A percentile compares a stretch with the other conserved stretches of the same genome.
phyloP scores from a whole-genome alignment of 139 green algal genomes.

The Tetraselmis striata region DNA sequence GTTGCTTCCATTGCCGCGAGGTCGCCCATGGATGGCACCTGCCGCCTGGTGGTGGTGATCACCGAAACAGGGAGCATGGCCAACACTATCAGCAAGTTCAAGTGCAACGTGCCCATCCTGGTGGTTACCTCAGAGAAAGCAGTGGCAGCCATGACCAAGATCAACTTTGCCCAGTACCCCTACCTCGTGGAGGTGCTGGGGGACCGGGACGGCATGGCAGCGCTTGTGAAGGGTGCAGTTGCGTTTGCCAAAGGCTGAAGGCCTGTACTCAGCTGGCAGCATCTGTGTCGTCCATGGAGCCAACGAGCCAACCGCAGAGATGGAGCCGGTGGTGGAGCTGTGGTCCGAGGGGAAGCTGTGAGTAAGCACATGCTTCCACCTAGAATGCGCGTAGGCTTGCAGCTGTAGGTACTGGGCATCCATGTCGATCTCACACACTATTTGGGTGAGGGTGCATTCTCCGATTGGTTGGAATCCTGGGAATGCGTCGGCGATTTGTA shows the following conservation, averaged over 20 bases:
- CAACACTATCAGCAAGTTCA: neutral
- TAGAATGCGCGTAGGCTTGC: neutral
- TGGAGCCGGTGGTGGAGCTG: neutral
- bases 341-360: neutral
- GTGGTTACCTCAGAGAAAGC: neutral
- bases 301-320: neutral
- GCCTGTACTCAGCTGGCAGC: neutral
- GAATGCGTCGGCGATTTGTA: too few relatives aligned
- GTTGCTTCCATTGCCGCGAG: slow-evolving; percentile 27
- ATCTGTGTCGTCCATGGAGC: neutral
- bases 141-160: neutral
- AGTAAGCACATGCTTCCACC: neutral
- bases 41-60: slow-evolving; percentile 33
- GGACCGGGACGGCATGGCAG: neutral
- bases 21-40: slow-evolving; percentile 24
- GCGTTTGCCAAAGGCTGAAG: neutral
- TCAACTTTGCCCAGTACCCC: neutral
- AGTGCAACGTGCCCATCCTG: neutral
- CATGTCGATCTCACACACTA: too few relatives aligned
- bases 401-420: neutral
- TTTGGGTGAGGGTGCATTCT: too few relatives aligned
- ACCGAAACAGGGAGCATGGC: slow-evolving; percentile 19
- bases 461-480: too few relatives aligned
- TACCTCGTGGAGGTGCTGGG: neutral
- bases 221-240: neutral